Evolutionary conservation across 345 rosid genomes (phyloP).

Genomic region (Schrenkiella parvula): DNA sequence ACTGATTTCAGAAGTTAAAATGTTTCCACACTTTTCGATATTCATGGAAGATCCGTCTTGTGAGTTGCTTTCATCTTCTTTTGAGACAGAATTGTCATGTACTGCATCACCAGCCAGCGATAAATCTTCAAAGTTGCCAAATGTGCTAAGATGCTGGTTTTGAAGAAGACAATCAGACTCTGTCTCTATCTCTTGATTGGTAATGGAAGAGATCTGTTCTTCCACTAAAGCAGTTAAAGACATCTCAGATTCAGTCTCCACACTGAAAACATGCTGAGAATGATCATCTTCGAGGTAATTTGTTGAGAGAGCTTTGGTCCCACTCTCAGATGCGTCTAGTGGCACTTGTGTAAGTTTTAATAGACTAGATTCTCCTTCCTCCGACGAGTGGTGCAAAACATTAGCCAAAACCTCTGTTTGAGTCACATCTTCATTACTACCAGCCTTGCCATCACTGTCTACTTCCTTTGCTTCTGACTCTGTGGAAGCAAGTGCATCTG

Average conservation of each 20-base stretch:
- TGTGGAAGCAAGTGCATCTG: background rate
- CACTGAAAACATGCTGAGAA: background rate
- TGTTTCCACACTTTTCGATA: background rate
- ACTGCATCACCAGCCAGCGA: background rate
- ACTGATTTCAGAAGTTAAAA: background rate
- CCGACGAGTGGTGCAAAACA: slow-evolving; percentile 4
- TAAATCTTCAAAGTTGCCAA: background rate
- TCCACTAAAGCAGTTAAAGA: slow-evolving; percentile 26
- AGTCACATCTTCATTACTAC: background rate
- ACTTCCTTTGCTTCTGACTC: slow-evolving; percentile 1
- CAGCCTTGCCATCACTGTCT: slow-evolving; percentile 2
- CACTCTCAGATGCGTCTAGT: background rate
- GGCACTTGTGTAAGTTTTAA: slow-evolving; percentile 1
- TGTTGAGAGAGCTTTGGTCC: background rate
- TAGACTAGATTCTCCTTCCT: background rate
- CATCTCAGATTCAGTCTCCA: slow-evolving; percentile 21
- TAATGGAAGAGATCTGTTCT: slow-evolving; percentile 8
- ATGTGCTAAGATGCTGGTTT: background rate
- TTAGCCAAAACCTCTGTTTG: slow-evolving; percentile 1
- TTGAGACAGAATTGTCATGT: background rate
- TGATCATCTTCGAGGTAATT: background rate
- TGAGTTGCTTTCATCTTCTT: background rate
- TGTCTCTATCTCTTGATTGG: slow-evolving; percentile 14
- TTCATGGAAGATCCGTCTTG: slow-evolving; percentile 3
- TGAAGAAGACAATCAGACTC: background rate